phyloP scores from a whole-genome alignment of 1,284 basidiomycete genomes.

The Microbotryum scabiosae region DNA sequence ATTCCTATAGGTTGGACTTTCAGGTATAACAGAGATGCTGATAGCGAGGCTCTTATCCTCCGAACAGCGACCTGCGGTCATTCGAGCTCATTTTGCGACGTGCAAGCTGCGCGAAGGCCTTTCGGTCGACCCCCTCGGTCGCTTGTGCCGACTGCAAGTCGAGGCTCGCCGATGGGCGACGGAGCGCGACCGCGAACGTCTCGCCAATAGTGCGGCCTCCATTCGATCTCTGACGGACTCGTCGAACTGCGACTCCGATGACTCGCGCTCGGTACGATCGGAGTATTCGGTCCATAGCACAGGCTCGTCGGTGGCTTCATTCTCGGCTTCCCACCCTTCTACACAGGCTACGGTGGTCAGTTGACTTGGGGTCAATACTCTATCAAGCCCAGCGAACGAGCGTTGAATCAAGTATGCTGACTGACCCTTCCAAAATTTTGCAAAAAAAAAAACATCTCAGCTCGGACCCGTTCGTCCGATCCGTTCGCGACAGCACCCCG shows the following conservation, averaged over 20 bases:
- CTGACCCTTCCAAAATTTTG: no score
- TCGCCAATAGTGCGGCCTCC: no score
- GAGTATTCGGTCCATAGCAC: neutral
- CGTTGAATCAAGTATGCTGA: no score
- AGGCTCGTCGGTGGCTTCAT: neutral
- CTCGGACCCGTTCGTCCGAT: no score
- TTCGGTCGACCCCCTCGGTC: constrained; percentile 15
- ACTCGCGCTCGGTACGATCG: neutral
- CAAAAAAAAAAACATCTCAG: no score
- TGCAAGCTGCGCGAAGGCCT: constrained; percentile 10
- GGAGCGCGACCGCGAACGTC: neutral
- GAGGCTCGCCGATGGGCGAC: constrained; percentile 5
- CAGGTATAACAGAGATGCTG: neutral
- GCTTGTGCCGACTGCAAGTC: constrained; percentile 22
- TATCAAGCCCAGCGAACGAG: no score
- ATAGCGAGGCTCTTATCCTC: neutral
- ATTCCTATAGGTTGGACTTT: neutral
- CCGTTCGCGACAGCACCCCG: no score
- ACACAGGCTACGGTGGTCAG: no score
- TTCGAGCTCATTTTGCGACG: constrained; percentile 19
- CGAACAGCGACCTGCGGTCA: constrained; percentile 13
- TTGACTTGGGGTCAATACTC: no score
- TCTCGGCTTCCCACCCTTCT: neutral
- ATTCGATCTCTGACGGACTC: no score
- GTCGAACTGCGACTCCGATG: neutral